Evolutionary conservation across 352 stramenopile genomes (phyloP), one percentile per base, ranked within the genome.

Genomic region (Stramenopiles sp.): DNA sequence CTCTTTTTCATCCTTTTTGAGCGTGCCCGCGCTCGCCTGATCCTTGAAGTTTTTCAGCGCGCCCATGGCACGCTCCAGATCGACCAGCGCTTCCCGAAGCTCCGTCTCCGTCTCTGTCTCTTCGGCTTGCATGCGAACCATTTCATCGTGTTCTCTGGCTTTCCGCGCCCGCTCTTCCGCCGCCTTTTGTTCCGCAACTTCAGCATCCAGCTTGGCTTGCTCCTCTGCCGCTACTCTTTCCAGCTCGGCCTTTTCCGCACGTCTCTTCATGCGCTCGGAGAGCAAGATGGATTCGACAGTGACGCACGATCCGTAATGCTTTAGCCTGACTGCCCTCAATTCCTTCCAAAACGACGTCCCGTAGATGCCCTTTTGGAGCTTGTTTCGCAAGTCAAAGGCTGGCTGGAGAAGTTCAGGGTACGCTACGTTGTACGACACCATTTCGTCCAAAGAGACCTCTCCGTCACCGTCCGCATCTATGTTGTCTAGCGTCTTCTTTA

Each of bases 351-450:
- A 53, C 12, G 43, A 12, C 43, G 12, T 12, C 43, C 43, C 43
- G 25, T 53, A 53, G 12, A 53, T 53, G 12, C 25, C 12, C 25
- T 18, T 18, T 25, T 18, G 12, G 25, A 53, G 43, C 12, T 53
- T 53, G 25, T 53, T 25, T 53, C 82, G 78, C 49, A 82, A 80
- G 18, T 79, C 76, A 75, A 83, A 82, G 30, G 79, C 79, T 1
- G 79, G 79, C 49, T 82, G 80, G 33, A 82, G 73, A 4, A 82
- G 31, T 25, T 79, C 49, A 3, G 79, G 79, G 78, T 81, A 82
- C 25, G 53, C n/a, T 32, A 73, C 53, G 76, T 82, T 81, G 34
- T 83, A 78, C n/a, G 43, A 32, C 34, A 82, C 68, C 37, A 82
- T 83, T 78, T 82, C 79, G 25, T 80, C 73, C 25, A 82, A 80